Evolutionary conservation across 106 monocot species (phyloP), one percentile per base, ranked within the genome.

Genomic region (Dendrobium huoshanense): DNA sequence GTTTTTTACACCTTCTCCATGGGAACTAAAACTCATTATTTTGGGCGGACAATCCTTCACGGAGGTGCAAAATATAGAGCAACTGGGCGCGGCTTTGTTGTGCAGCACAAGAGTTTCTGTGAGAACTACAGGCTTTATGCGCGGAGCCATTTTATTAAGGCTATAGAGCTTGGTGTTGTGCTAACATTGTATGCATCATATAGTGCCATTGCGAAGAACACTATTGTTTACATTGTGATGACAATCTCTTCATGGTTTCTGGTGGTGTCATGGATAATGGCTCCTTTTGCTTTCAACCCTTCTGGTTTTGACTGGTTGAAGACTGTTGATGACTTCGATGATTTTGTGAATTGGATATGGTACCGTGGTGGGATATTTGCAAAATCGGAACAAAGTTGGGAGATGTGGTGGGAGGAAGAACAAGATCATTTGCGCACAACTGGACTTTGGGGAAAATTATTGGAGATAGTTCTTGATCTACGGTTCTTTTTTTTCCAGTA

Each of bases 231-330:
- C 88, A 94, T 94, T 25, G 37, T 82, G n/a, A 85, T 96, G 90
- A 94, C 94, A 54, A 86, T 96, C 61, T 90, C 96, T 2, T 90
- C 90, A 45, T 96, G 96, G 96, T 96, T 96, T 81, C 80, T 96
- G 56, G 96, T 96, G 29, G 78, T 85, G 19, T 96, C 96, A 33
- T 96, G 96, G 96, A 83, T 94, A 67, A 86, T 96, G 84, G 87
- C 94, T 76, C 96, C 96, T 0, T 96, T 96, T 88, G 81, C 80
- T 29, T 96, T 96, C 74, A 96, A 96, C 68, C 96, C 96, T 40
- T 92, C 90, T 56, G 96, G 94, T 55, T 96, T 96, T 86, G 96
- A 96, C 77, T 96, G 96, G 96, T 80, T 96, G 83, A 96, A 94
- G 78, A 90, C 92, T 82, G 91, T 94, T 48, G 86, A 96, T 86